Conservation (phyloP, 192 early-diverging fungal species). For the Podila epicladia region DNA sequence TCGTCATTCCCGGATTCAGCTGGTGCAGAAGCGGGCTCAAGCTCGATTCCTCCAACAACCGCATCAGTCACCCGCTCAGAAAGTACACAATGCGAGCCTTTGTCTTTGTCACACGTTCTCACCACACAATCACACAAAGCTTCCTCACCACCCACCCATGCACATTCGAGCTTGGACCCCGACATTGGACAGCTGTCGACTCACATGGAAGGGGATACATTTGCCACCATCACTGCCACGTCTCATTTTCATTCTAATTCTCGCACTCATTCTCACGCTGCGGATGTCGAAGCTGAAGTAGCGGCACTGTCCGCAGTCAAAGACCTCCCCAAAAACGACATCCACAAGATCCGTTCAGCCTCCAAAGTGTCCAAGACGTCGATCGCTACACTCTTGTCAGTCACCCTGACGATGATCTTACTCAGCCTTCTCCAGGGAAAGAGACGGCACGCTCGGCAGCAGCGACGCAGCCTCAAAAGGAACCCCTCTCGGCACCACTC, state of each 20-base stretch:
- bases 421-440: constrained; percentile 48
- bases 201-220: too few relatives aligned
- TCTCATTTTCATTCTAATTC: too few relatives aligned
- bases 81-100: too few relatives aligned
- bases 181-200: too few relatives aligned
- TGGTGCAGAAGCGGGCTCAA: constrained; percentile 7
- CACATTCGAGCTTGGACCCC: too few relatives aligned
- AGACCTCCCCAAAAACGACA: not conserved
- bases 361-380: constrained; percentile 29
- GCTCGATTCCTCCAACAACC: not conserved
- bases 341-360: not conserved
- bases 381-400: constrained; percentile 40
- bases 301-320: not conserved
- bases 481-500: constrained; percentile 5
- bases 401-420: constrained; percentile 38
- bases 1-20: not conserved
- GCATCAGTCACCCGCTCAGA: too few relatives aligned
- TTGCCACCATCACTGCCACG: too few relatives aligned
- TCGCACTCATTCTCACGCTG: too few relatives aligned
- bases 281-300: too few relatives aligned
- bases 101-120: too few relatives aligned
- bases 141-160: too few relatives aligned
- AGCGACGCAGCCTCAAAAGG: constrained; percentile 8
- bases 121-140: too few relatives aligned
- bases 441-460: constrained; percentile 17